These are phyloP conservation scores for Cinnamomum micranthum DNA, from an alignment of 164 flowering plant species.

Conservation along the genomic window DNA sequence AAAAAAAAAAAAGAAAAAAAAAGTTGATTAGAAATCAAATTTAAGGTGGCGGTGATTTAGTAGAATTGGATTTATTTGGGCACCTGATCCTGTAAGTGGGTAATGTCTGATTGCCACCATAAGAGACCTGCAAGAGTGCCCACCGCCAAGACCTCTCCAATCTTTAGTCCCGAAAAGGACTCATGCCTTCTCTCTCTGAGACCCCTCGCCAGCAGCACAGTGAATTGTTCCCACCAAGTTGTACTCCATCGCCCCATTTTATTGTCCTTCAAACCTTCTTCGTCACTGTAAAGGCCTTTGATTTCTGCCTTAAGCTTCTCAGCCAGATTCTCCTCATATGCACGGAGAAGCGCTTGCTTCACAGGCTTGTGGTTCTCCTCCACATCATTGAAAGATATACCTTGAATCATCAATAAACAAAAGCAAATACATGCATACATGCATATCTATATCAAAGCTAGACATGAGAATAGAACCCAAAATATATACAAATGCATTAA, in stretches of 20 bases:
- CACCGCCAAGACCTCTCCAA: slow-evolving; percentile 14
- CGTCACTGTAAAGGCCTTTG: not conserved
- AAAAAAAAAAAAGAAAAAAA: too few relatives aligned
- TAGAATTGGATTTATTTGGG: too few relatives aligned
- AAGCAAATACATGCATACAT: slow-evolving; percentile 1
- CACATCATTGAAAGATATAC: slow-evolving; percentile 1
- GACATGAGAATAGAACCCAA: not conserved
- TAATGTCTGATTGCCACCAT: slow-evolving; percentile 15
- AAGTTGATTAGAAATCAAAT: not conserved
- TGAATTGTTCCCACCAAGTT: slow-evolving; percentile 20
- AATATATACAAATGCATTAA: too few relatives aligned
- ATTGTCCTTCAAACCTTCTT: not conserved
- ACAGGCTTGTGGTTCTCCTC: not conserved
- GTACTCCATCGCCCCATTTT: slow-evolving; percentile 36
- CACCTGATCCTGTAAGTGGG: slow-evolving; percentile 25
- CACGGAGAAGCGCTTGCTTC: slow-evolving; percentile 6
- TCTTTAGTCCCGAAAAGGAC: slow-evolving; percentile 13
- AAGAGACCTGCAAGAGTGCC: slow-evolving; percentile 10
- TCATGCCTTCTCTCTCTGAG: slow-evolving; percentile 18
- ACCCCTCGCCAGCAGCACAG: slow-evolving; percentile 12
- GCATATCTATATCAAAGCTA: not conserved
- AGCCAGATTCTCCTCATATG: slow-evolving; percentile 1
- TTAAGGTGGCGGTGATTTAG: too few relatives aligned
- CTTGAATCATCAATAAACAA: not conserved
- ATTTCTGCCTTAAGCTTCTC: slow-evolving; percentile 1